phyloP scores from a whole-genome alignment of 2,329 filamentous ascomycete species.

The Rhynchosporium secalis region DNA sequence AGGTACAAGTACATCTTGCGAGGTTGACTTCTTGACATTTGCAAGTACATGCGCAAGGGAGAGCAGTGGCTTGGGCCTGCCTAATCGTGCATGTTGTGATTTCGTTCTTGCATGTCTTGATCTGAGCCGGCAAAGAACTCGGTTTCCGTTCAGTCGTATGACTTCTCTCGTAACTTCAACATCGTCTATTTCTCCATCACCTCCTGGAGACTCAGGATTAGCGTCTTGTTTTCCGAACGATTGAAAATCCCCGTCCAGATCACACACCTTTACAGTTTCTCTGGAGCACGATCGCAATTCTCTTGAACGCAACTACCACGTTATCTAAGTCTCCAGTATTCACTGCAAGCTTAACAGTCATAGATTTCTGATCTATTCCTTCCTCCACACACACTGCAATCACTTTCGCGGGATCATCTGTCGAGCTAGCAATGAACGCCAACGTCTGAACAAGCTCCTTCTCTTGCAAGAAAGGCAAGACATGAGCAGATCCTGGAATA shows the following conservation, averaged over 20 bases:
- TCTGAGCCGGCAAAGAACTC: constrained; percentile 22
- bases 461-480: constrained; percentile 15
- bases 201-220: constrained; percentile 8
- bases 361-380: background rate
- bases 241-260: background rate
- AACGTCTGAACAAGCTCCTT: constrained; percentile 19
- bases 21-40: background rate
- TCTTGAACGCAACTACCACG: constrained; percentile 19
- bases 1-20: background rate
- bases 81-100: constrained; percentile 9
- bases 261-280: constrained; percentile 6
- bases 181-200: background rate
- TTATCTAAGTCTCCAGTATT: constrained; percentile 17
- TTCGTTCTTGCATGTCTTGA: background rate
- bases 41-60: constrained; percentile 8
- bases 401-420: constrained; percentile 21
- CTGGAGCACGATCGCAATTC: constrained; percentile 16
- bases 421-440: constrained; percentile 22
- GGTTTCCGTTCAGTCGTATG: constrained; percentile 18
- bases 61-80: constrained; percentile 16
- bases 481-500: background rate
- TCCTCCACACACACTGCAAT: constrained; percentile 20
- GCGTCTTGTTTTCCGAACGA: background rate
- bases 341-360: constrained; percentile 21
- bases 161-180: constrained; percentile 14